Base-by-base conservation (phyloP, 257 asterid genomes). In the Nicotiana benthamiana region DNA sequence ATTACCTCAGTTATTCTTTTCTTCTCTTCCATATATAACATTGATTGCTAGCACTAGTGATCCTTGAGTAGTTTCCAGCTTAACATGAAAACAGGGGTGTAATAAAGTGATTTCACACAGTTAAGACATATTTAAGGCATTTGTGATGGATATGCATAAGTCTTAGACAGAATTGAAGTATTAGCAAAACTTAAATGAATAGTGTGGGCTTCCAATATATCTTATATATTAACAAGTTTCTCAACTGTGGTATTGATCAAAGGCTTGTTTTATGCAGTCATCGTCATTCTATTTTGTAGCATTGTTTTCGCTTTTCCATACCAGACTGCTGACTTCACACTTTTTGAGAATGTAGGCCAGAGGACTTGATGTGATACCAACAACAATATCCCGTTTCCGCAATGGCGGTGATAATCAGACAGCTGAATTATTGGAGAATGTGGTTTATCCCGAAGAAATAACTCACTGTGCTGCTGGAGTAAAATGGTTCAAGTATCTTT, bases 381-480 rank as follows among this genome's bases (percentile, higher is more conserved):
- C 97, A 46, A 95, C 99, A 27, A 92, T 95, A 80, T 90, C 96
- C 20, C 98, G 99, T 27, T 95, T 95, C 84, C 87, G 93, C 27
- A 95, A 89, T 84, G 97, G 98, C 51, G 96, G 98, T 22, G 99
- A 95, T 24, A 90, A 87, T 9, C 84, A 87, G 85, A 93, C 99
- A 20, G 99, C 98, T 10, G 92, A 85, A 48, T 87, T 95, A 83
- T 78, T 95, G 87, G 99, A 93, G 88, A 89, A 81, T 2, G 97
- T 93, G 68, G 83, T 95, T 59, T 95, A 95, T 84, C 99, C 98
- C 12, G 99, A 95, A 82, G 98, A 95, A 84, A 93, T 93, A 16
- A 92, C 97, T 28, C 99, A 95, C 75, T 95, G 98, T 64, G 97
- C 97, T 40, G 97, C 97, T 26, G 98, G 99, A 65, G 89, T 95